These are phyloP conservation scores for Houttuynia cordata DNA, from an alignment of 164 flowering plant genomes.

Conservation along the genomic window DNA sequence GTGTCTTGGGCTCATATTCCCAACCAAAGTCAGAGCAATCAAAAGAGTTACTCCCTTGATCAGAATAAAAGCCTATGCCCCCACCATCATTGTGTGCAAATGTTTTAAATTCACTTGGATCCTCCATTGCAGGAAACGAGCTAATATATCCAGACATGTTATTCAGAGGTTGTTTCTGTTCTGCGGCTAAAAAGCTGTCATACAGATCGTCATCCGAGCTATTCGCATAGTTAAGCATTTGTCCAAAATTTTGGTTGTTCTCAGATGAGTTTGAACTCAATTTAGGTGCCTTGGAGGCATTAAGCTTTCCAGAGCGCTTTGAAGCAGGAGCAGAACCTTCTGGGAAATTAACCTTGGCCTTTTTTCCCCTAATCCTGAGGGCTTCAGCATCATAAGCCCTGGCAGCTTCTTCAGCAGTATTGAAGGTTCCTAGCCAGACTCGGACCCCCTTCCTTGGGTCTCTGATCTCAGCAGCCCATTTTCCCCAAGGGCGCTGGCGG, in stretches of 20 bases:
- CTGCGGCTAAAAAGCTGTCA: slow-evolving; percentile 24
- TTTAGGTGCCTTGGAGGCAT: slow-evolving; percentile 20
- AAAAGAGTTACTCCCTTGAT: slow-evolving; percentile 73
- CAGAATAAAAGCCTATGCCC: slow-evolving; percentile 39
- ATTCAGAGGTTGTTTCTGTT: slow-evolving; percentile 38
- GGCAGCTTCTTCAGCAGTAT: slow-evolving; percentile 98
- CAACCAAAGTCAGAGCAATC: slow-evolving; percentile 62
- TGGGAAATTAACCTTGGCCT: slow-evolving; percentile 97
- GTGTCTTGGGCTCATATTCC: slow-evolving; percentile 48
- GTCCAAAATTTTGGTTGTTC: slow-evolving; percentile 6
- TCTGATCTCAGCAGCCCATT: slow-evolving; percentile 99
- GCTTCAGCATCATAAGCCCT: slow-evolving; percentile 98
- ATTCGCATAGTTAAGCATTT: slow-evolving; percentile 21
- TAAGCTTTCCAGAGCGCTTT: slow-evolving; percentile 29
- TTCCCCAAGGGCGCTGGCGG: slow-evolving; percentile 98
- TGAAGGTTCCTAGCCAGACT: slow-evolving; percentile 97
- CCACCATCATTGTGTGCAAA: slow-evolving; percentile 20
- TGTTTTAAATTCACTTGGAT: slow-evolving; percentile 20
- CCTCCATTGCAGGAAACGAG: slow-evolving; percentile 6
- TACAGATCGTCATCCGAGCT: slow-evolving; percentile 22
- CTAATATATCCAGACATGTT: slow-evolving; percentile 18
- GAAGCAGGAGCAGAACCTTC: slow-evolving; percentile 32
- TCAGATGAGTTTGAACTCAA: slow-evolving; percentile 14
- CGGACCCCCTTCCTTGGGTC: slow-evolving; percentile 94
- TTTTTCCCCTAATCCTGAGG: slow-evolving; percentile 80